A percentile compares a stretch with the other conserved stretches of the same genome.
These are phyloP conservation scores for Fusarium clavum DNA, from an alignment of 2,329 filamentous ascomycete genomes.

Conservation along the genomic window DNA sequence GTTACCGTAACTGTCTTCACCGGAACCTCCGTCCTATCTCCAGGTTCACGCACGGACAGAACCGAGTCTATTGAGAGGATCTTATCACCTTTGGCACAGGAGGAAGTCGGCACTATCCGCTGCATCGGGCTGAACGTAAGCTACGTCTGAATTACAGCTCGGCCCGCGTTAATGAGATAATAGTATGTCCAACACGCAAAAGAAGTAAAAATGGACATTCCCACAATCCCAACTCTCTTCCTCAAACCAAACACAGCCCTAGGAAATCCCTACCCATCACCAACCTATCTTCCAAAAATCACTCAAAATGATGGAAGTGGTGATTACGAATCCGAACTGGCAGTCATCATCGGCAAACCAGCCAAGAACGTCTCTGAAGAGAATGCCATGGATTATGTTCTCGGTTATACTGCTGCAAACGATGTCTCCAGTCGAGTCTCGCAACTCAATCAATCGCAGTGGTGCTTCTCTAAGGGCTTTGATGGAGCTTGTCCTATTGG, in stretches of 20 bases:
- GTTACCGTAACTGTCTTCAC: not conserved
- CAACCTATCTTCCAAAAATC: conserved; percentile 1
- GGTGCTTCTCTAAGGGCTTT: conserved; percentile 20
- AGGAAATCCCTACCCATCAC: not conserved
- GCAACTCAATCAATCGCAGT: conserved; percentile 1
- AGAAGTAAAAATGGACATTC: conserved; percentile 9
- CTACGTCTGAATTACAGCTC: too few relatives aligned
- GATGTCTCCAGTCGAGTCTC: conserved; percentile 6
- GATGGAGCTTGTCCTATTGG: conserved; percentile 19
- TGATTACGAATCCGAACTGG: conserved; percentile 10
- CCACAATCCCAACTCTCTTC: conserved; percentile 8
- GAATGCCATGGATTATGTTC: not conserved
- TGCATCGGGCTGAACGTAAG: conserved; percentile 9
- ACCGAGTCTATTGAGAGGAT: not conserved
- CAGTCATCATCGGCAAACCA: conserved; percentile 3
- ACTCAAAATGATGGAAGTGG: conserved; percentile 15
- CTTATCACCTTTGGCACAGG: conserved; percentile 4
- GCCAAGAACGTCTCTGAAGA: conserved; percentile 12
- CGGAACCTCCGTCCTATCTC: not conserved
- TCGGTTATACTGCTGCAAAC: conserved; percentile 1
- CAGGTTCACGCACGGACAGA: not conserved
- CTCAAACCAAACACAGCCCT: conserved; percentile 6
- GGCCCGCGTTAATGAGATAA: too few relatives aligned
- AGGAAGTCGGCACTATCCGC: not conserved
- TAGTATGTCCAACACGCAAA: conserved; percentile 13